Percentiles rank a stretch among this genome's conserved stretches.
Conservation (phyloP, 139 green algal species). For the Penium margaritaceum region DNA sequence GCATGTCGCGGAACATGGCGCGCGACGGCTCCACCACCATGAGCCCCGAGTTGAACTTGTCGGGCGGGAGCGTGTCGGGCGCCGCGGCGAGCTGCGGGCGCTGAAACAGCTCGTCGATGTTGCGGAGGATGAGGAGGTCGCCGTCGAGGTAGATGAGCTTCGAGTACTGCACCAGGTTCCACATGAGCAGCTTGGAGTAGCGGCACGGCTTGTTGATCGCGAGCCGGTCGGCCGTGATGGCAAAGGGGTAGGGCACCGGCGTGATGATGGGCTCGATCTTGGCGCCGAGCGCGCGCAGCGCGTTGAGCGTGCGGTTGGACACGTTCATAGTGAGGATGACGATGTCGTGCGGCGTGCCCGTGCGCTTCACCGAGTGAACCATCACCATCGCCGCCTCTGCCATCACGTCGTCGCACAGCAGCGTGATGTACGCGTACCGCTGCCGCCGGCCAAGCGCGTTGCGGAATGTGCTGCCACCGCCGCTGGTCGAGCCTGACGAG, state of each 20-base stretch:
- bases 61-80: conserved; percentile 11
- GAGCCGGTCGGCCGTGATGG: neutral
- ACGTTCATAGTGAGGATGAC: conserved; percentile 16
- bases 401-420: conserved; percentile 21
- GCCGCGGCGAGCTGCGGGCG: conserved; percentile 15
- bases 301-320: conserved; percentile 3
- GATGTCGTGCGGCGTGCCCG: conserved; percentile 19
- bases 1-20: conserved; percentile 31
- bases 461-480: too few species aligned
- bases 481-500: too few species aligned
- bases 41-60: conserved; percentile 30
- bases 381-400: conserved; percentile 12
- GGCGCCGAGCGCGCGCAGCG: neutral
- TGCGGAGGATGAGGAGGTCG: conserved; percentile 41
- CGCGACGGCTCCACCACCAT: conserved; percentile 26
- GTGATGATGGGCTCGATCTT: conserved; percentile 3
- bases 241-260: neutral
- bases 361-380: conserved; percentile 6
- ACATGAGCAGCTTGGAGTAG: conserved; percentile 29
- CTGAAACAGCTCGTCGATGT: conserved; percentile 42
- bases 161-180: conserved; percentile 33
- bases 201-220: conserved; percentile 15
- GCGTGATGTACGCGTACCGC: conserved; percentile 16
- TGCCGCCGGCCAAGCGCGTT: neutral
- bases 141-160: conserved; percentile 45